Evolutionary conservation across 108 stramenopile species (phyloP).

Genomic region (Licmophora abbreviata): DNA sequence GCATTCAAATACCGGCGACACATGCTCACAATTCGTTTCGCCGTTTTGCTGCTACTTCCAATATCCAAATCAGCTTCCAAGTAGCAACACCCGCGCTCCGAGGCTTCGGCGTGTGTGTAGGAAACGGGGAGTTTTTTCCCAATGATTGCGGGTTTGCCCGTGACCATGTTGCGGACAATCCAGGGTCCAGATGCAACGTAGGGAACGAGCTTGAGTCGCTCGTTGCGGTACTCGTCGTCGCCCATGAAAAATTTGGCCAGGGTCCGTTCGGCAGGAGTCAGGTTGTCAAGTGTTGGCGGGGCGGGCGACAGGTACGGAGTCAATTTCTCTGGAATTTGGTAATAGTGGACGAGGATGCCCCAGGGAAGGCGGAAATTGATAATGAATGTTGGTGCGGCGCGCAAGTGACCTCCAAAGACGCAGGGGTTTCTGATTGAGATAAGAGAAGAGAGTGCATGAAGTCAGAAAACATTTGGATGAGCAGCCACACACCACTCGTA

Average conservation of each 20-base stretch:
- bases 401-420: conserved; percentile 56
- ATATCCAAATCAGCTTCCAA: conserved; percentile 79
- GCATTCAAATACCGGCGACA: conserved; percentile 69
- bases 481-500: not conserved
- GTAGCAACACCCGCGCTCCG: conserved; percentile 25
- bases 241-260: conserved; percentile 54
- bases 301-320: conserved; percentile 37
- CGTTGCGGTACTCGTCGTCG: conserved; percentile 53
- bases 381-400: conserved; percentile 74
- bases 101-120: conserved; percentile 18
- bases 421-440: conserved; percentile 31
- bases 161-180: conserved; percentile 74
- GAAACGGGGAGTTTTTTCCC: conserved; percentile 66
- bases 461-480: not conserved
- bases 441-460: not conserved
- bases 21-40: conserved; percentile 64
- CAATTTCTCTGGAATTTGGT: conserved; percentile 72
- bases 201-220: conserved; percentile 69
- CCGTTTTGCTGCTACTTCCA: conserved; percentile 43
- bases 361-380: conserved; percentile 87
- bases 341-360: conserved; percentile 77
- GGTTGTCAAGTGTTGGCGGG: not conserved
- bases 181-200: conserved; percentile 81
- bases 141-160: conserved; percentile 81
- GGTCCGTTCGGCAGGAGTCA: conserved; percentile 28